Evolutionary conservation across 2,329 filamentous ascomycete species (phyloP), one percentile per base, ranked within the genome.

Genomic region (Biscogniauxia marginata): DNA sequence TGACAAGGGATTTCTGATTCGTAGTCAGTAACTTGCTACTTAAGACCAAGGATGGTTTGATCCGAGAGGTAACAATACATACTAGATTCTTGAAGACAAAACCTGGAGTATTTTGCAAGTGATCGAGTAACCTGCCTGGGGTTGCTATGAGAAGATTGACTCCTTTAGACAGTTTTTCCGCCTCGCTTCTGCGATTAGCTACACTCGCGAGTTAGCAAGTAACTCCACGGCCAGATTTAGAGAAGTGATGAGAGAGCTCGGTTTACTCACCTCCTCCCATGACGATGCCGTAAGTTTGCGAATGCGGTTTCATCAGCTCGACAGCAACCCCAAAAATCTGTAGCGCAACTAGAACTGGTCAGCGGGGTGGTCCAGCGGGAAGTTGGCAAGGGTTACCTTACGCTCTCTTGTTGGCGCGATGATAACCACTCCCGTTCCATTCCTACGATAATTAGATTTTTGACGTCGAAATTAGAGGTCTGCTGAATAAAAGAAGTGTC

Each of bases 311-410:
- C 88, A 98, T 93, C 53, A 99, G 84, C 75, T 98, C 93, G 56
- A 92, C 82, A 0, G 93, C 95, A 24, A 98, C 95, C 59, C 92
- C 92, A 67, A 97, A 98, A 62, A 98, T 98, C 73, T 98, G 95
- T 39, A 98, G 83, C 0, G 95, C 95, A 58, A 98, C 30, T 39
- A 39, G 13, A 5, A 8, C 9, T n/a, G 3, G 30, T 39, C 13
- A 39, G 30, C 11, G 11, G 30, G 30, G 30, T 39, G 13, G n/a
- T n/a, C 13, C 3, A 4, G 13, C 30, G 9, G 13, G 9, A 11
- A 39, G n/a, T 39, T n/a, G 30, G 30, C 30, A 39, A 6, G 9
- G n/a, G 13, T n/a, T 16, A 16, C 11, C 30, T 39, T 39, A 39
- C 30, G 78, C 77, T 99, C 95, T 70, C 95, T 85, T 0, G 95